Evolutionary conservation across 2,329 filamentous ascomycete species (phyloP), one percentile per base, ranked within the genome.

Genomic region (Pestalotiopsis sp.): DNA sequence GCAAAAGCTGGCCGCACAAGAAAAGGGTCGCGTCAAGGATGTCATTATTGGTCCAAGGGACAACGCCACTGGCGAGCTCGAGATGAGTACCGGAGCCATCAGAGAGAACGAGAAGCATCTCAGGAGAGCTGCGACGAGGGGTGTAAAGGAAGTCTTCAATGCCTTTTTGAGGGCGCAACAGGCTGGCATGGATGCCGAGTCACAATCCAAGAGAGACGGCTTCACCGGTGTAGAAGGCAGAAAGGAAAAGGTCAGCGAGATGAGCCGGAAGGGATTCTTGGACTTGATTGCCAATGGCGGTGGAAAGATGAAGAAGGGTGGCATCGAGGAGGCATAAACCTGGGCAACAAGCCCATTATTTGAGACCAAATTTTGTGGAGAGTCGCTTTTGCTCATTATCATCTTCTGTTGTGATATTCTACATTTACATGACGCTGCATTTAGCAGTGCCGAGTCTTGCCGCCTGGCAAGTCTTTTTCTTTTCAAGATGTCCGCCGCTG

Each of bases 61-160:
- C 73, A 81, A 85, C 30, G 81, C 77, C 4, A 83, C 85, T 70
- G 81, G 74, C 7, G 79, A 76, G 48, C 76, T 75, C 7, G 75
- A 74, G 68, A 81, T 85, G 66, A 87, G 86, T 22, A 86, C 86
- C 30, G 81, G 81, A 17, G 82, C 86, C 70, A 85, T 87, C 30
- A 77, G 89, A 75, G 93, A 92, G 75, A 87, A 90, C 74, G 95
- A 98, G 84, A 91, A 90, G 81, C 85, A 89, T 71, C 79, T 98
- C 75, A 89, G 92, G 75, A 96, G 97, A 83, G 94, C 93, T 62
- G 94, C 94, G 58, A 94, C 98, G 81, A 88, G 94, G 66, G 95
- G 95, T 88, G 96, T 99, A 55, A 91, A 98, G 26, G 97, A 95
- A 84, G 84, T 99, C 68, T 99, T 99, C 82, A 98, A 98, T 79